Base-by-base conservation (phyloP, 2,329 filamentous ascomycete species). In the Lasiodiplodia sp. region DNA sequence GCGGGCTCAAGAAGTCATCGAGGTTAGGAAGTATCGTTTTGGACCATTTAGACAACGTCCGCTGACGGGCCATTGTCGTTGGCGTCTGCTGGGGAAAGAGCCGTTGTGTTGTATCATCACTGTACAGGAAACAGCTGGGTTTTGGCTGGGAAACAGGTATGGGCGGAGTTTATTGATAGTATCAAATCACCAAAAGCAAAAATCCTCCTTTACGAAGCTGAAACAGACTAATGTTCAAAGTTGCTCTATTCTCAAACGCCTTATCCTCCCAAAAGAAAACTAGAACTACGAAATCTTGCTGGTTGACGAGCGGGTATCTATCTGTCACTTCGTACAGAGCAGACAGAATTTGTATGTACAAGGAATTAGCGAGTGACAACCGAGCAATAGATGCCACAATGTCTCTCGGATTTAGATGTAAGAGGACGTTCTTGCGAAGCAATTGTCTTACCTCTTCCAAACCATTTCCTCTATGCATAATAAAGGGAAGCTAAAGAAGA, bases 231-330 rank as follows among this genome's bases (percentile, higher is more conserved):
- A 28, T 34, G 14, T 34, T 34, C 23, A 21, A 49, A 34, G 11
- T 23, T 10, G 21, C 7, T 49, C 58, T 62, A 49, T 62, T 62
- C 16, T 18, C 31, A 52, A 38, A 52, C 25, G 14, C 31, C 28
- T 8, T 5, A 58, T 38, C 40, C 44, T 63, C 18, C 40, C 18
- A 37, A 38, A 14, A 31, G 23, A 38, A 28, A n/a, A 52, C n/a
- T 64, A 52, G 23, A 47, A 28, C 21, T 64, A 64, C 23, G 47
- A 64, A 51, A 25, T 38, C 37, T 38, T 57, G 34, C 18, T 52
- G n/a, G 23, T 25, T 18, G 60, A 38, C 28, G 25, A 52, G 31
- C n/a, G 60, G 60, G 60, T 64, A 64, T 64, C 60, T 64, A 64
- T 64, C 60, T 64, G 60, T 64, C 38, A 23, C 47, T 60, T 34